These are phyloP conservation scores for Aspergillus nanangensis DNA, from an alignment of 495 filamentous ascomycete species.

Conservation along the genomic window DNA sequence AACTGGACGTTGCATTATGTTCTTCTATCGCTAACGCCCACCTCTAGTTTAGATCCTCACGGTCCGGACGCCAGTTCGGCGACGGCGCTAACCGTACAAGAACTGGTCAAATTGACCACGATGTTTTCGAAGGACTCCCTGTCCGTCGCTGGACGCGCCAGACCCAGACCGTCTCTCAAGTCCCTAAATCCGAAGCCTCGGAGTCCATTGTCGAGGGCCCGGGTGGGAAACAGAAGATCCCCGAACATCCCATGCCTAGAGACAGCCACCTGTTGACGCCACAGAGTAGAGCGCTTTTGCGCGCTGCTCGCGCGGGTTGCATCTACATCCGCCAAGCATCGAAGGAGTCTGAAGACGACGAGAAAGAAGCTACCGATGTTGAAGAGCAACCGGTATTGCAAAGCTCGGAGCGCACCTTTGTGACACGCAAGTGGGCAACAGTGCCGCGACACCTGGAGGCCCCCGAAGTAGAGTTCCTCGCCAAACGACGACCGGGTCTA, in stretches of 20 bases:
- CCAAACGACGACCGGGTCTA: constrained; percentile 79
- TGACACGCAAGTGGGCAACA: constrained; percentile 71
- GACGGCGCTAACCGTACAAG: constrained; percentile 64
- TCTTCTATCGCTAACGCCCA: neutral
- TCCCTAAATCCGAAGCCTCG: constrained; percentile 49
- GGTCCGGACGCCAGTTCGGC: constrained; percentile 38
- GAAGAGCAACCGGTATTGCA: constrained; percentile 32
- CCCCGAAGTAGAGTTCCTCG: constrained; percentile 74
- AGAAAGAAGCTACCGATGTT: constrained; percentile 46
- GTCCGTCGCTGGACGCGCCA: constrained; percentile 85
- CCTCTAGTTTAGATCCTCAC: constrained; percentile 42
- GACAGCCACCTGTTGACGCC: constrained; percentile 77
- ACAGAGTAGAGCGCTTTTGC: constrained; percentile 78
- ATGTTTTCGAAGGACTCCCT: constrained; percentile 92
- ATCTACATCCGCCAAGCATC: constrained; percentile 51
- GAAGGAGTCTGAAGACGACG: constrained; percentile 41
- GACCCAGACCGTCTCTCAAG: constrained; percentile 64
- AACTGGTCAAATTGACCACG: constrained; percentile 80
- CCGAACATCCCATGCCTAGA: constrained; percentile 72
- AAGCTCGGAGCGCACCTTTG: constrained; percentile 54
- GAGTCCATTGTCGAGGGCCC: constrained; percentile 51
- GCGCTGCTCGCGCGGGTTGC: constrained; percentile 71
- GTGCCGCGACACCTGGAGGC: constrained; percentile 73
- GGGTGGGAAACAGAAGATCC: constrained; percentile 41
- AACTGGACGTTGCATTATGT: too few relatives aligned